phyloP scores from a whole-genome alignment of 1,284 basidiomycete species.

The Peniophora sp. region DNA sequence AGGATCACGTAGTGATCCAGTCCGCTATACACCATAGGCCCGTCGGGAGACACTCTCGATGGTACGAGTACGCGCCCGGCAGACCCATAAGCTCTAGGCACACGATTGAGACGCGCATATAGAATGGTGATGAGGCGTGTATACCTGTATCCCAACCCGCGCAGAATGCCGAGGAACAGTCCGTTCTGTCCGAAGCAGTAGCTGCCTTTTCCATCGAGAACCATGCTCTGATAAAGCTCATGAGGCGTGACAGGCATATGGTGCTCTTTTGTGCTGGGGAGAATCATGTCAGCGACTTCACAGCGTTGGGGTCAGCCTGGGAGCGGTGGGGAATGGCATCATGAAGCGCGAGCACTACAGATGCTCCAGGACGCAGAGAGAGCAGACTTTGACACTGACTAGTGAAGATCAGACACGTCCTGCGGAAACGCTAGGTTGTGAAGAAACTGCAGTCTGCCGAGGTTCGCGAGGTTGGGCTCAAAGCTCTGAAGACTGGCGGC shows the following conservation, averaged over 20 bases:
- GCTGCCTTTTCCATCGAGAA: constrained; percentile 21
- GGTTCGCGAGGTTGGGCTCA: constrained; percentile 2
- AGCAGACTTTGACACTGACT: not conserved
- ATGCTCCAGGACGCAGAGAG: no score
- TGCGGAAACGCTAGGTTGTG: constrained; percentile 3
- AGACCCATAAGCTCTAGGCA: constrained; percentile 19
- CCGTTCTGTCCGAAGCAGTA: constrained; percentile 31
- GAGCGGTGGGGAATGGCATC: no score
- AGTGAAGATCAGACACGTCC: constrained; percentile 4
- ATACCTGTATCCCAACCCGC: constrained; percentile 29
- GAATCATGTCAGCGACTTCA: no score
- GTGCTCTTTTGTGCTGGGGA: constrained; percentile 23
- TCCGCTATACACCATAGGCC: constrained; percentile 12
- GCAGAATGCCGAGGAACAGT: constrained; percentile 27
- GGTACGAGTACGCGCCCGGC: constrained; percentile 21
- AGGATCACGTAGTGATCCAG: constrained; percentile 27
- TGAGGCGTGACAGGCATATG: constrained; percentile 23
- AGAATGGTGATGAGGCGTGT: not conserved
- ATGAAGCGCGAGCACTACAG: no score
- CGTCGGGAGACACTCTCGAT: constrained; percentile 3
- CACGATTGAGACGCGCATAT: not conserved
- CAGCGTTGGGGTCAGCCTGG: no score
- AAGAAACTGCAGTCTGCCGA: constrained; percentile 1
- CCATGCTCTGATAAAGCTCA: constrained; percentile 21
- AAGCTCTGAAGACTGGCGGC: not conserved